Evolutionary conservation across 768 basidiomycete species (phyloP).

Genomic region (Suillus cothurnatus): DNA sequence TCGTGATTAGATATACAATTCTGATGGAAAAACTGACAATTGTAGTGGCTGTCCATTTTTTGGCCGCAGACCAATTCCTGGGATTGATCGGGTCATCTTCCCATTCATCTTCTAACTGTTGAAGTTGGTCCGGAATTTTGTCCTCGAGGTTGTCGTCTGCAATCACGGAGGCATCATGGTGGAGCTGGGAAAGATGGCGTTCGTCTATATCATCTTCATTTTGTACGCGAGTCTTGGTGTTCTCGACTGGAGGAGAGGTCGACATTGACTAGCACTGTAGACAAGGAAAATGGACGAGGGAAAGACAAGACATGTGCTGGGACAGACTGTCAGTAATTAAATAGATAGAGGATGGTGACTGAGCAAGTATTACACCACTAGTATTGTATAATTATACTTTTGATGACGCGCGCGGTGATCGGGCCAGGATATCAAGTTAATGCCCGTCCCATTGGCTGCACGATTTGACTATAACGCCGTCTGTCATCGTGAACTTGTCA

Average conservation of each 20-base stretch:
- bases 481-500: neutral
- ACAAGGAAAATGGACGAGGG: neutral
- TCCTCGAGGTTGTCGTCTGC: neutral
- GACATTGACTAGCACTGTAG: neutral
- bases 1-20: neutral
- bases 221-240: neutral
- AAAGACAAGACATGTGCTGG: neutral
- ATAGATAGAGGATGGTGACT: neutral
- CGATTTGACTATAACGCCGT: neutral
- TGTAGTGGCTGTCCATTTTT: neutral
- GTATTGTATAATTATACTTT: neutral
- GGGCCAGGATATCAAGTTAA: neutral
- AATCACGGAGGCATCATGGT: neutral
- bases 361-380: slow-evolving; percentile 1
- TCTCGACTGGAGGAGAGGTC: neutral
- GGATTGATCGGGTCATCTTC: slow-evolving; percentile 49
- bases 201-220: neutral
- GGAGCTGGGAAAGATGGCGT: neutral
- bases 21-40: slow-evolving; percentile 40
- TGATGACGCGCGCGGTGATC: neutral
- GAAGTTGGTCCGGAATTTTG: neutral
- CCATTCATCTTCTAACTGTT: slow-evolving; percentile 32
- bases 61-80: neutral
- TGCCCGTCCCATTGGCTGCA: neutral
- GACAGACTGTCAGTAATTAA: neutral